These are phyloP conservation scores for Dalbergia cultrata DNA, from an alignment of 306 rosid genomes.

Conservation along the genomic window DNA sequence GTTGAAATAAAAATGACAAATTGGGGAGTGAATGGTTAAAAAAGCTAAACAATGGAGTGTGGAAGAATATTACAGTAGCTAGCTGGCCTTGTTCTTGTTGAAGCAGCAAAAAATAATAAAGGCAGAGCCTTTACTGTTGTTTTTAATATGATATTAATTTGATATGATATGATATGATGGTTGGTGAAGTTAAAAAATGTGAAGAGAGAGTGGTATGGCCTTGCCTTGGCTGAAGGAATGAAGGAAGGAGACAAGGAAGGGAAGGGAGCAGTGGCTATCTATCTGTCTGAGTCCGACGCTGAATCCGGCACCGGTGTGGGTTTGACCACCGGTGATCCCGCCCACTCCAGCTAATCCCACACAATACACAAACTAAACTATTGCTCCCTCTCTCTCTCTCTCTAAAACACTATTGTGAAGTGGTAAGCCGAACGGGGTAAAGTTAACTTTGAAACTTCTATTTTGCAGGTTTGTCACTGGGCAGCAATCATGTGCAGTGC, in stretches of 20 bases:
- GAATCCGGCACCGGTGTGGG: constrained; percentile 57
- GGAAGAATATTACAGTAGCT: constrained; percentile 37
- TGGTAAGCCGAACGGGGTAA: too few relatives aligned
- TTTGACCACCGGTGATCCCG: constrained; percentile 65
- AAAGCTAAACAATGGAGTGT: not conserved
- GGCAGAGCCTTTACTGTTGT: not conserved
- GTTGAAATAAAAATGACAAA: constrained; percentile 36
- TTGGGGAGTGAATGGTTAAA: constrained; percentile 30
- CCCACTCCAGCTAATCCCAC: constrained; percentile 60
- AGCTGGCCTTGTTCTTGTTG: constrained; percentile 2
- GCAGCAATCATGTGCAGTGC: too few relatives aligned
- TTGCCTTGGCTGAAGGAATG: too few relatives aligned
- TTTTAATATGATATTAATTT: too few relatives aligned
- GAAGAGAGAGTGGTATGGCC: not conserved
- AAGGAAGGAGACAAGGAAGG: not conserved
- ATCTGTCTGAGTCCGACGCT: constrained; percentile 11
- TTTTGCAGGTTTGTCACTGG: constrained; percentile 1
- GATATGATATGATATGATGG: not conserved
- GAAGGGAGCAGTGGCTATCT: not conserved
- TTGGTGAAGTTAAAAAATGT: constrained; percentile 26
- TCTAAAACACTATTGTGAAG: not conserved
- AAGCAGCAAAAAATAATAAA: not conserved
- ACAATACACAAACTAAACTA: not conserved
- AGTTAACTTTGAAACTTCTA: too few relatives aligned
- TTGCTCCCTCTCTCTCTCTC: constrained; percentile 8